A percentile compares a stretch with the other conserved stretches of the same genome.
Conservation (phyloP, 2,329 filamentous ascomycete species). For the Claviceps capensis region DNA sequence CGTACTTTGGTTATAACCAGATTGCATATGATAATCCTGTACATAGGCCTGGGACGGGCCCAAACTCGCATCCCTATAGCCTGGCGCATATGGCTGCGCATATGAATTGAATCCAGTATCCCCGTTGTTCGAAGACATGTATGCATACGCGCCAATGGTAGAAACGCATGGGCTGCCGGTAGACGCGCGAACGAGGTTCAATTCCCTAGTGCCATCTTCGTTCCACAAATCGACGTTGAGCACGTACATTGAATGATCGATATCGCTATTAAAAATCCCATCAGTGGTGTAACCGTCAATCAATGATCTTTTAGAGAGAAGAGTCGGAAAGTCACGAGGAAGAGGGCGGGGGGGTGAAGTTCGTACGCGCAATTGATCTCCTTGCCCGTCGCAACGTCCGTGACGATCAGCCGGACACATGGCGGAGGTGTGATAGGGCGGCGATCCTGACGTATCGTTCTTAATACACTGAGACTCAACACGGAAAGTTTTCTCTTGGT, state of each 20-base stretch:
- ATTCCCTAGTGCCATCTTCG: slow-evolving; percentile 49
- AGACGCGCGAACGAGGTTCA: slow-evolving; percentile 50
- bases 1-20: slow-evolving; percentile 21
- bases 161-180: slow-evolving; percentile 65
- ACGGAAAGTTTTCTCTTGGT: neutral
- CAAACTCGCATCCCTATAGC: slow-evolving; percentile 23
- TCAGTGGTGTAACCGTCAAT: neutral
- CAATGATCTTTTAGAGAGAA: too few species aligned
- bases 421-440: slow-evolving; percentile 92
- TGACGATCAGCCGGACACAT: slow-evolving; percentile 72
- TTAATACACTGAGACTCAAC: neutral
- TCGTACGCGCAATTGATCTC: slow-evolving; percentile 74
- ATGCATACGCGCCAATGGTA: slow-evolving; percentile 66
- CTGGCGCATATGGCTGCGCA: slow-evolving; percentile 22
- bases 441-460: slow-evolving; percentile 50
- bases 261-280: slow-evolving; percentile 14
- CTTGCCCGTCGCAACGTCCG: slow-evolving; percentile 58
- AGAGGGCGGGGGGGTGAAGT: too few species aligned
- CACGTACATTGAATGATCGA: slow-evolving; percentile 32
- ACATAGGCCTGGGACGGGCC: slow-evolving; percentile 18
- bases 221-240: slow-evolving; percentile 56
- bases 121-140: slow-evolving; percentile 33
- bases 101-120: slow-evolving; percentile 16
- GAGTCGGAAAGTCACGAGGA: too few species aligned
- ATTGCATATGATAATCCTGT: slow-evolving; percentile 19